These are phyloP conservation scores for Asterella californica DNA, from an alignment of 225 moss, liverwort and hornwort species.

Conservation along the genomic window DNA sequence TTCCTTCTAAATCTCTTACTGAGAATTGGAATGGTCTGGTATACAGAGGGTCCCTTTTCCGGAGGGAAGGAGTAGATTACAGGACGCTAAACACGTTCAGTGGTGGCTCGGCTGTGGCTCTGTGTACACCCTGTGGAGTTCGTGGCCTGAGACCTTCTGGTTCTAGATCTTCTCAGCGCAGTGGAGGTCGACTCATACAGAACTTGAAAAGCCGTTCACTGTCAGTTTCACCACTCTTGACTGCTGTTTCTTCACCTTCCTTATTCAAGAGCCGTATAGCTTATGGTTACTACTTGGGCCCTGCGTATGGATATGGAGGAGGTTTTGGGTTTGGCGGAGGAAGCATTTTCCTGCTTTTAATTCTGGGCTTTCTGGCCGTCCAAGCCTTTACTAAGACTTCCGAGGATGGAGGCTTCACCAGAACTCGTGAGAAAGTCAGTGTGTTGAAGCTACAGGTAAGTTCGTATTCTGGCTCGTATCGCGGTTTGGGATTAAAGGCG, in stretches of 20 bases:
- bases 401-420: conserved; percentile 51
- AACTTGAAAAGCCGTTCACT: conserved; percentile 13
- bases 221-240: conserved; percentile 1
- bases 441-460: conserved; percentile 85
- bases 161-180: neutral
- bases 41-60: conserved; percentile 5
- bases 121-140: conserved; percentile 13
- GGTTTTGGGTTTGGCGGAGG: conserved; percentile 56
- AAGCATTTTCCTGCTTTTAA: conserved; percentile 61
- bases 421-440: conserved; percentile 53
- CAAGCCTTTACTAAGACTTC: conserved; percentile 71
- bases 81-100: neutral
- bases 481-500: neutral
- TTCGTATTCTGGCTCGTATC: neutral
- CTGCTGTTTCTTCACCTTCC: conserved; percentile 4
- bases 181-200: conserved; percentile 15
- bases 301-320: conserved; percentile 74
- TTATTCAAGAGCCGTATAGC: conserved; percentile 29
- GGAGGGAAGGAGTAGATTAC: neutral
- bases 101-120: conserved; percentile 4
- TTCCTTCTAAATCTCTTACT: conserved; percentile 1
- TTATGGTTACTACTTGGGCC: conserved; percentile 63
- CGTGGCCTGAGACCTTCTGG: conserved; percentile 9
- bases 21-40: conserved; percentile 36
- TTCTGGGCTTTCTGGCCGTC: conserved; percentile 69